A percentile compares a stretch with the other conserved stretches of the same genome.
These are phyloP conservation scores for Daldinia bambusicola DNA, from an alignment of 495 filamentous ascomycete genomes.

Conservation along the genomic window DNA sequence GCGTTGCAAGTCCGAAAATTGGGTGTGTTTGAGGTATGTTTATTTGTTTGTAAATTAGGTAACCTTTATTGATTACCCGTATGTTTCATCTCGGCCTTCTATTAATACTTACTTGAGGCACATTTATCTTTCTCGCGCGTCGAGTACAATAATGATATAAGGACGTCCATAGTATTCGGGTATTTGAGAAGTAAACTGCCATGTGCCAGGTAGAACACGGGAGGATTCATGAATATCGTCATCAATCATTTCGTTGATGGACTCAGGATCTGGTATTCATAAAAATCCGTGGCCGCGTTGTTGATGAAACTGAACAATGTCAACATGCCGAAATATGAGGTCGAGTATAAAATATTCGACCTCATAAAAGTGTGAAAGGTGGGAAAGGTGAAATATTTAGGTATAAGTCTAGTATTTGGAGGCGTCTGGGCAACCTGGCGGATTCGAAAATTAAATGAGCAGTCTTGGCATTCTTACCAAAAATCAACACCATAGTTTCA, in stretches of 20 bases:
- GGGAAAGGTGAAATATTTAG: background rate
- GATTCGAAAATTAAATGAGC: too few relatives aligned
- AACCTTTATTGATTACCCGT: slow-evolving; percentile 10
- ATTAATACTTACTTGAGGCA: slow-evolving; percentile 33
- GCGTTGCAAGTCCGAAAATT: slow-evolving; percentile 10
- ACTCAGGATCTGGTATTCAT: slow-evolving; percentile 3
- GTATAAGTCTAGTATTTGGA: too few relatives aligned
- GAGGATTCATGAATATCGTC: slow-evolving; percentile 11
- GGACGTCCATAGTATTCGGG: slow-evolving; percentile 4
- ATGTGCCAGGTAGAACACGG: slow-evolving; percentile 16
- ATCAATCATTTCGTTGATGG: slow-evolving; percentile 13
- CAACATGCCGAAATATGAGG: too few relatives aligned
- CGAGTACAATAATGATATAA: slow-evolving; percentile 27
- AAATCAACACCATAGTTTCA: too few relatives aligned
- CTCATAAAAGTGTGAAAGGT: background rate
- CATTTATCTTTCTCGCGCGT: slow-evolving; percentile 19
- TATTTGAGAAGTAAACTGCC: slow-evolving; percentile 37
- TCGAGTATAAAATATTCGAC: too few relatives aligned
- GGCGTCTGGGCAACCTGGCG: too few relatives aligned
- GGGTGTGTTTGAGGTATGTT: slow-evolving; percentile 2
- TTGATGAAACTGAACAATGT: too few relatives aligned
- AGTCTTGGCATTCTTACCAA: too few relatives aligned
- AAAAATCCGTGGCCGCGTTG: too few relatives aligned
- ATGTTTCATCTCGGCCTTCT: slow-evolving; percentile 37
- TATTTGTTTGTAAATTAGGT: slow-evolving; percentile 5